phyloP scores from a whole-genome alignment of 2,329 filamentous ascomycete species.

The Aspergillus aculeatinus region DNA sequence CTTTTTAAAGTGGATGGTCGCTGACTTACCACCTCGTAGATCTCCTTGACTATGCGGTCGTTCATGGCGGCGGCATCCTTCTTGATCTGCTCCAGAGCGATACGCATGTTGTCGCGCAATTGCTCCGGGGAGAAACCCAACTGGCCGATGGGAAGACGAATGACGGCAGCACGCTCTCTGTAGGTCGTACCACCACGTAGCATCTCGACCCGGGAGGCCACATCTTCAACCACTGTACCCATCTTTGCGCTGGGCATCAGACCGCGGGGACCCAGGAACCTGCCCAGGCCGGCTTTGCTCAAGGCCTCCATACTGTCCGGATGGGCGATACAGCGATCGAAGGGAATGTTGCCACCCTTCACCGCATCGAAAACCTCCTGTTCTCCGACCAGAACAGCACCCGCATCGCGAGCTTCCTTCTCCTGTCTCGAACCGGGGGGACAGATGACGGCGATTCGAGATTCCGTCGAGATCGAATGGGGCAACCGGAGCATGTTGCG shows the following conservation, averaged over 20 bases:
- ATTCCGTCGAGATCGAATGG: conserved; percentile 83
- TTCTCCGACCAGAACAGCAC: conserved; percentile 81
- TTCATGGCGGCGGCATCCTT: conserved; percentile 68
- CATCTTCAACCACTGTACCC: conserved; percentile 82
- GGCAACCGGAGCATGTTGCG: conserved; percentile 86
- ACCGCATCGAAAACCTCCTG: conserved; percentile 81
- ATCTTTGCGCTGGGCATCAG: conserved; percentile 89
- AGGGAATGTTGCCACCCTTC: conserved; percentile 72
- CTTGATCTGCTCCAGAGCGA: conserved; percentile 74
- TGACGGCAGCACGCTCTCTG: conserved; percentile 78
- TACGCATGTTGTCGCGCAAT: conserved; percentile 78
- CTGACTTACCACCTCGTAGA: conserved; percentile 65
- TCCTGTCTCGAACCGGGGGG: conserved; percentile 75
- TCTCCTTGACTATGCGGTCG: conserved; percentile 66
- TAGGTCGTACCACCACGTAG: conserved; percentile 84
- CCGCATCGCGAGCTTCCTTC: conserved; percentile 70
- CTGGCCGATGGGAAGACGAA: conserved; percentile 88
- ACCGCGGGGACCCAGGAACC: conserved; percentile 81
- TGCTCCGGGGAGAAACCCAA: conserved; percentile 84
- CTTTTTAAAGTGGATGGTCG: not conserved
- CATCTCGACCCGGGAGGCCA: conserved; percentile 71
- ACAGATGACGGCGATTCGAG: conserved; percentile 86
- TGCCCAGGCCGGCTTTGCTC: conserved; percentile 76
- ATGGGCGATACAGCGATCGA: conserved; percentile 88
- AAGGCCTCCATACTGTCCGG: conserved; percentile 72